These are phyloP conservation scores for Piper longum DNA, from an alignment of 164 flowering plant species.

Conservation along the genomic window DNA sequence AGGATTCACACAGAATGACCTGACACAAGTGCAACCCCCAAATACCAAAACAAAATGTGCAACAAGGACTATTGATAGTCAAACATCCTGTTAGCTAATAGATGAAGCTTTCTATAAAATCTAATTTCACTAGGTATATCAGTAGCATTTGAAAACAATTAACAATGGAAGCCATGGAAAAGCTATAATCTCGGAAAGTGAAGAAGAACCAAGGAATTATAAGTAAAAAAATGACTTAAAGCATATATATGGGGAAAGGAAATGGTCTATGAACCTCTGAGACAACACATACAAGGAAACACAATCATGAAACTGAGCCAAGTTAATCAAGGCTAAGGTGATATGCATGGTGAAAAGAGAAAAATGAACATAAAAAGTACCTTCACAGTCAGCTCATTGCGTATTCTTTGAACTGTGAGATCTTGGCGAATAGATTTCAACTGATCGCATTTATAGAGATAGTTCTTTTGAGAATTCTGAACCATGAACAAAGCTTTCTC, in stretches of 20 bases:
- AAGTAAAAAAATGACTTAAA: neutral
- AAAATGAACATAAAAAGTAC: slow-evolving; percentile 14
- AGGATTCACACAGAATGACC: too few species aligned
- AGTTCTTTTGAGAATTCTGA: slow-evolving; percentile 74
- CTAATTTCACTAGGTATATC: too few species aligned
- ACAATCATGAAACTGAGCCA: neutral
- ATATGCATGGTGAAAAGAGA: neutral
- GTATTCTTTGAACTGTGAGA: slow-evolving; percentile 82
- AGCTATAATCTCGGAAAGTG: neutral
- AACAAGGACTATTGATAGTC: too few species aligned
- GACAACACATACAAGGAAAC: neutral
- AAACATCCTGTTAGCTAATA: too few species aligned
- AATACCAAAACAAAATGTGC: too few species aligned
- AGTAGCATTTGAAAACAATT: too few species aligned
- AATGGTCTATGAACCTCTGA: neutral
- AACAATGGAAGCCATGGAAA: neutral
- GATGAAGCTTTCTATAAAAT: too few species aligned
- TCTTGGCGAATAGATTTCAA: slow-evolving; percentile 96
- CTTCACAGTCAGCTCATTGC: slow-evolving; percentile 74
- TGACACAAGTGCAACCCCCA: too few species aligned
- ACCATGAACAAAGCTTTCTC: slow-evolving; percentile 80
- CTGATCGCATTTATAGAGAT: slow-evolving; percentile 94
- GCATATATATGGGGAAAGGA: neutral
- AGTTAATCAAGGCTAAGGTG: neutral
- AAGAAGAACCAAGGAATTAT: neutral